phyloP scores from a whole-genome alignment of 73 alveolate genomes.

The Symbiodinium pilosum region DNA sequence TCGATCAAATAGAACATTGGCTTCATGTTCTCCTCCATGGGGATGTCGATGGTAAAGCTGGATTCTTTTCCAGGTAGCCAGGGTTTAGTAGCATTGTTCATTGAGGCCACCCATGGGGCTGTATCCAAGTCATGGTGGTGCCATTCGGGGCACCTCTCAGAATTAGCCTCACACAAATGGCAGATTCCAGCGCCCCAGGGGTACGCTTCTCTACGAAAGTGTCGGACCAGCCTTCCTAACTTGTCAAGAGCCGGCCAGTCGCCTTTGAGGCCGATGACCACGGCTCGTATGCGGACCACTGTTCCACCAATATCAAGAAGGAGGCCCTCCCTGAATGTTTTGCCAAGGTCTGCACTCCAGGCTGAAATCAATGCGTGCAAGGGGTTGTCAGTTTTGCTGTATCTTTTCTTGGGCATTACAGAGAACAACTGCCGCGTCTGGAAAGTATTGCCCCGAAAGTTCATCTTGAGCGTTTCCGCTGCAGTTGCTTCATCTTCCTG shows the following conservation, averaged over 20 bases:
- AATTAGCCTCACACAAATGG: neutral
- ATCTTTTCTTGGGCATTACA: neutral
- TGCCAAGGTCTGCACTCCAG: neutral
- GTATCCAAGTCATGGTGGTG: neutral
- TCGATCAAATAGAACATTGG: neutral
- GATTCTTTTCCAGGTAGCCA: neutral
- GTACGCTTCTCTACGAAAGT: neutral
- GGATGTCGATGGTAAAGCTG: neutral
- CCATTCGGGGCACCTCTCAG: neutral
- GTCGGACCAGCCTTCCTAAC: neutral
- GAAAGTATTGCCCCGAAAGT: neutral
- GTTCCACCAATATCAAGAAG: neutral
- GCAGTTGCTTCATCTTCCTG: neutral
- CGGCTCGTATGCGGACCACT: neutral
- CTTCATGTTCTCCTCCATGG: neutral
- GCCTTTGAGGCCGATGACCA: neutral
- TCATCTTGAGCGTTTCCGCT: neutral
- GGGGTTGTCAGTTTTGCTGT: neutral
- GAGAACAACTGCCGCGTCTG: neutral
- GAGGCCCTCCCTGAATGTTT: neutral
- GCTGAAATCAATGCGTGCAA: neutral
- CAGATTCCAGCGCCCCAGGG: neutral
- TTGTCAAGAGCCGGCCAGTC: neutral
- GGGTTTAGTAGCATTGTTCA: neutral
- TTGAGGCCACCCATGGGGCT: neutral